Percentiles rank a stretch among this genome's conserved stretches.
Conservation (phyloP, 495 filamentous ascomycete genomes). For the Parachaetomium inaequale region DNA sequence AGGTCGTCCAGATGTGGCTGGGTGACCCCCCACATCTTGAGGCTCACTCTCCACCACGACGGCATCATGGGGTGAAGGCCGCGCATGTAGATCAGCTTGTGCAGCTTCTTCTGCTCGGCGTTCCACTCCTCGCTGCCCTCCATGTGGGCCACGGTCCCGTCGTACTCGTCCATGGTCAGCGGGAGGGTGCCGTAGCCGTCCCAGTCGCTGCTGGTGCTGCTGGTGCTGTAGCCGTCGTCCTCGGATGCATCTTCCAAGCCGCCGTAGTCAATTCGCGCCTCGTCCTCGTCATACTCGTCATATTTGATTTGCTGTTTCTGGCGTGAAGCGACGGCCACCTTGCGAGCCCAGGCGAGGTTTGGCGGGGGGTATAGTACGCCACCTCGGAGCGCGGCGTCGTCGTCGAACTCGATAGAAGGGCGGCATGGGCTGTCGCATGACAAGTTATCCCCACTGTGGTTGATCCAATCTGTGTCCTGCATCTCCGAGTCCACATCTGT, state of each 20-base stretch:
- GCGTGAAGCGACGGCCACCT: neutral
- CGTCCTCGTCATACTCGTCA: neutral
- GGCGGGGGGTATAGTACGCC: neutral
- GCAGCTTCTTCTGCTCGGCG: conserved; percentile 26
- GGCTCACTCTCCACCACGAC: conserved; percentile 29
- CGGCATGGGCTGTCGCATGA: neutral
- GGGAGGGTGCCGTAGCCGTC: conserved; percentile 24
- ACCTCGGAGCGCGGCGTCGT: conserved; percentile 1
- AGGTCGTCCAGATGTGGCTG: conserved; percentile 27
- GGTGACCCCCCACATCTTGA: conserved; percentile 33
- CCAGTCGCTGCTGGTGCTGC: conserved; percentile 32
- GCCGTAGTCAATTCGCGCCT: neutral
- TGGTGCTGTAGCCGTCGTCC: conserved; percentile 17
- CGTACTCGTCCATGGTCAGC: conserved; percentile 21
- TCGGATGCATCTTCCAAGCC: neutral
- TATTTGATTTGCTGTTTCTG: neutral
- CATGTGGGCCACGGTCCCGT: conserved; percentile 10
- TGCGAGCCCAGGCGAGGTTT: neutral
- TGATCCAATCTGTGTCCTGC: neutral
- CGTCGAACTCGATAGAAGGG: neutral
- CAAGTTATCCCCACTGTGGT: neutral
- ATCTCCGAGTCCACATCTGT: neutral
- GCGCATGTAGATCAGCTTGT: conserved; percentile 31
- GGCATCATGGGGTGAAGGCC: conserved; percentile 34
- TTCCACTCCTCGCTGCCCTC: conserved; percentile 30